Evolutionary conservation across 352 stramenopile species (phyloP), one percentile per base, ranked within the genome.

Genomic region (Globisporangium spiculum): DNA sequence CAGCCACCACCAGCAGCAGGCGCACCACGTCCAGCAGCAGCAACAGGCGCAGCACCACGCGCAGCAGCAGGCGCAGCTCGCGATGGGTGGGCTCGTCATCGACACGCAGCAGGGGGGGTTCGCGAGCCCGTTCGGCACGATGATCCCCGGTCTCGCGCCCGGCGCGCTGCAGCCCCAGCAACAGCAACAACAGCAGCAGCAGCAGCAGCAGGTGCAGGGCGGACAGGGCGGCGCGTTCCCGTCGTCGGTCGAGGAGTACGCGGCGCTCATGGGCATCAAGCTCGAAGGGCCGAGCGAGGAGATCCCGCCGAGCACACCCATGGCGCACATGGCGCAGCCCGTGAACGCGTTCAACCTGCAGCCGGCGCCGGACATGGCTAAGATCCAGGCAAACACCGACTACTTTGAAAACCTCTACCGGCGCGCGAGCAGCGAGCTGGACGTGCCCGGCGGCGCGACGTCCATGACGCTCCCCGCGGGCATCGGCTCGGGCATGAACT

Each of bases 331-430:
- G 67, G 66, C 74, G 38, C 57, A 69, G 36, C 18, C 46, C 1
- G 63, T 72, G 60, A 72, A 71, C 46, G 48, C 69, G 48, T 79
- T 81, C 59, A 80, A 74, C 62, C 78, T 86, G 26, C 74, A 72
- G 54, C 73, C 66, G 7, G 57, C 63, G 48, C 72, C 74, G 4
- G 83, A 91, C 71, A 73, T 83, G 71, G 62, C 72, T 63, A 90
- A 92, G 79, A 86, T 91, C 70, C 87, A 95, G 50, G 80, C 82
- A 14, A 93, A 95, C 61, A 83, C 84, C n/a, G 81, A 81, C 7
- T 92, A 91, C 73, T 92, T 94, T 68, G 86, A 94, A 34, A 90
- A 88, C 60, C 70, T 92, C 32, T 89, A 92, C 60, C 81, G 83
- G 32, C 81, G 79, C n/a, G 70, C 69, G 1, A 71, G 74, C 14